Conservation (phyloP, 2,329 filamentous ascomycete species). For the Diaporthe amygdali region DNA sequence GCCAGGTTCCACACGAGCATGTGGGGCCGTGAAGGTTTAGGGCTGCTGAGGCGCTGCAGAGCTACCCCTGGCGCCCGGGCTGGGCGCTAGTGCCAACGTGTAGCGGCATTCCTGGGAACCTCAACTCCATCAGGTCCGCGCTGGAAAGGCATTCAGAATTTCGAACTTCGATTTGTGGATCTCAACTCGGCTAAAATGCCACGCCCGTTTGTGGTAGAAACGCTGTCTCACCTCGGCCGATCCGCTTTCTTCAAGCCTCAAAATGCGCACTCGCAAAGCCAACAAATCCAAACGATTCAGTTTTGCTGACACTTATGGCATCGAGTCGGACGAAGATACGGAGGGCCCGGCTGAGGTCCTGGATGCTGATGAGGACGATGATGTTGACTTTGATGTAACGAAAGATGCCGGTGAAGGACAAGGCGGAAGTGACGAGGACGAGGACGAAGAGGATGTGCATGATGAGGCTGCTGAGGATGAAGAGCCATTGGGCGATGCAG, state of each 20-base stretch:
- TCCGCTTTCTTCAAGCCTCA: neutral
- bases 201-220: neutral
- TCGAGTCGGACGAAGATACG: conserved; percentile 19
- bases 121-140: neutral
- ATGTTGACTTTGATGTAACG: conserved; percentile 1
- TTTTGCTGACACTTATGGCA: conserved; percentile 14
- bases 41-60: neutral
- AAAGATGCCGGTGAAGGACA: neutral
- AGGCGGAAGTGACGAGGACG: conserved; percentile 1
- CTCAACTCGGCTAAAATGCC: neutral
- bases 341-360: neutral
- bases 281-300: conserved; percentile 24
- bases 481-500: neutral
- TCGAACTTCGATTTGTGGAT: neutral
- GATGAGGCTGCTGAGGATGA: neutral
- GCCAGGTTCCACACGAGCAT: neutral
- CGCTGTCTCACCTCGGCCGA: neutral
- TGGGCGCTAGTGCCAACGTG: neutral
- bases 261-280: conserved; percentile 24
- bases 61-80: neutral
- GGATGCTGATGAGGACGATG: conserved; percentile 16
- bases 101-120: neutral
- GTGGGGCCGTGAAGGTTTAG: neutral
- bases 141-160: neutral
- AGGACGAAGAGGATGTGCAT: neutral